Evolutionary conservation across 75 land plant genomes (phyloP).

Genomic region (Pinus taeda): DNA sequence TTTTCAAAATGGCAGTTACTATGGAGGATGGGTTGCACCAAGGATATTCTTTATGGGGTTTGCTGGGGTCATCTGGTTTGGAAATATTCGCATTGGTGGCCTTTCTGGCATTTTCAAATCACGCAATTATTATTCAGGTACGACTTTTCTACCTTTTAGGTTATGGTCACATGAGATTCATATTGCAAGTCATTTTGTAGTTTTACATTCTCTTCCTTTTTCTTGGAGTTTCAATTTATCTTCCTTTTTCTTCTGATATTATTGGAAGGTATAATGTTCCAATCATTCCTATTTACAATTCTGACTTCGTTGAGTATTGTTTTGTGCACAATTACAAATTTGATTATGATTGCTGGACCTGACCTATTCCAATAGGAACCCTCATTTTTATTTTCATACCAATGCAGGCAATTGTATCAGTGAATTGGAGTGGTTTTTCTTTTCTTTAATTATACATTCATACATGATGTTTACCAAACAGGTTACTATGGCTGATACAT

Average conservation of each 20-base stretch:
- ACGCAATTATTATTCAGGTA: conserved; percentile 67
- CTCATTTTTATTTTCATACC: neutral
- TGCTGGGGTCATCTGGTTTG: conserved; percentile 94
- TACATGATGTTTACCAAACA: neutral
- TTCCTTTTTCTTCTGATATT: neutral
- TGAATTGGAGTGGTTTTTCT: neutral
- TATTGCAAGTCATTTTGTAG: neutral
- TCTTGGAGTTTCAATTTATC: neutral
- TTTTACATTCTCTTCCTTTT: neutral
- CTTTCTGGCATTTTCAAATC: conserved; percentile 87
- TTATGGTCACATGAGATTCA: neutral
- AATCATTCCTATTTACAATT: neutral
- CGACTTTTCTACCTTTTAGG: neutral
- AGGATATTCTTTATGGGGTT: conserved; percentile 87
- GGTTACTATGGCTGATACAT: neutral
- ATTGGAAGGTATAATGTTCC: neutral
- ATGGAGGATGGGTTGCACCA: conserved; percentile 98
- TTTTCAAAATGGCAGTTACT: conserved; percentile 47
- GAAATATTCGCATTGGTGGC: conserved; percentile 90
- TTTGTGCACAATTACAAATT: neutral
- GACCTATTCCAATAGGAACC: neutral
- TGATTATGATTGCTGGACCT: neutral
- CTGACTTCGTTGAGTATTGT: neutral
- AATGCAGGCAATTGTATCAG: neutral
- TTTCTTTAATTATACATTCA: neutral